These are phyloP conservation scores for Echium plantagineum DNA, from an alignment of 257 asterid genomes.

Conservation along the genomic window DNA sequence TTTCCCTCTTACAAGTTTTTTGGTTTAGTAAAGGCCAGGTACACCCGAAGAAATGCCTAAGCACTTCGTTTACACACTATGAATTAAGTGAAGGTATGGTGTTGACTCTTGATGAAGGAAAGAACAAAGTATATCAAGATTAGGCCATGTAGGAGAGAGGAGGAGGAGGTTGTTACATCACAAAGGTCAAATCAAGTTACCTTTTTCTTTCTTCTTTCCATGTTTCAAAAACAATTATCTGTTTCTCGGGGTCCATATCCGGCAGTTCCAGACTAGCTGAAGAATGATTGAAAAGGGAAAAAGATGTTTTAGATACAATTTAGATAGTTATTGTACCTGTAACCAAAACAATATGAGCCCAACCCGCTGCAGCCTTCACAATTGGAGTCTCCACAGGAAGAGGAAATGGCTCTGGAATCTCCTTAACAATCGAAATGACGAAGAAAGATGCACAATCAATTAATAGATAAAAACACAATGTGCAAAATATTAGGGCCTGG, in stretches of 20 bases:
- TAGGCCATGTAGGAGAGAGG: neutral
- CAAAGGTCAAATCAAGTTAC: neutral
- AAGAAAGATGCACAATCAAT: conserved; percentile 20
- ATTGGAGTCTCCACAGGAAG: conserved; percentile 47
- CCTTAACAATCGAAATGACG: conserved; percentile 21
- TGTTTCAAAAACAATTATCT: neutral
- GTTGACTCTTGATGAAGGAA: neutral
- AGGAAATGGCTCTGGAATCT: conserved; percentile 49
- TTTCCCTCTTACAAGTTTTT: neutral
- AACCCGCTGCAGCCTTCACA: conserved; percentile 61
- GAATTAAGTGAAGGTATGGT: neutral
- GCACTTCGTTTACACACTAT: neutral
- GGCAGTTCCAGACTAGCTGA: neutral
- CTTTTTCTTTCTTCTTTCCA: neutral
- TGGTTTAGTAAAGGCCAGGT: neutral
- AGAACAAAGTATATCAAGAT: neutral
- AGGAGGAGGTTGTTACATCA: neutral
- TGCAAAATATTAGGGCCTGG: conserved; percentile 3
- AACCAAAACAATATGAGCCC: conserved; percentile 67
- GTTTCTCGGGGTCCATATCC: neutral
- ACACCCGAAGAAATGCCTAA: neutral
- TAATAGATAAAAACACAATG: neutral
- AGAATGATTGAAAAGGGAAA: neutral
- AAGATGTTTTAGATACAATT: neutral
- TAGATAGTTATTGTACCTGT: conserved; percentile 36